Base-by-base conservation (phyloP, 1,284 basidiomycete genomes). In the Cryptococcus wingfieldii region DNA sequence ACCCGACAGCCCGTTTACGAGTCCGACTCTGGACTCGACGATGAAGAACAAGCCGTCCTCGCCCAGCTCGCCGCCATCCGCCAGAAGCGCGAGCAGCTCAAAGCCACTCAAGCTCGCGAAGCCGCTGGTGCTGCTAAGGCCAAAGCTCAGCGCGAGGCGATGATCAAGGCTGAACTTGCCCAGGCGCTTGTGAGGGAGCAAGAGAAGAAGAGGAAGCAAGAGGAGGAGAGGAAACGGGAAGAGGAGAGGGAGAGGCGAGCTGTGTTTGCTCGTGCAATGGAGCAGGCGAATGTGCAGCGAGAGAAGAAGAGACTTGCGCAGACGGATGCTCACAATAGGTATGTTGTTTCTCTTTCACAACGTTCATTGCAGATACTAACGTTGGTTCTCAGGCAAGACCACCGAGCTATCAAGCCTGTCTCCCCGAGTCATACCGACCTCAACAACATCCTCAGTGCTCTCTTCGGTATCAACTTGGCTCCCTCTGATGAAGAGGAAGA, bases 221-320 rank as follows among this genome's bases (percentile, higher is more conserved):
- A 42, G 47, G 25, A 28, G 28, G 48, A 19, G 38, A 28, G 38
- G 37, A 90, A 85, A 67, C 93, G 90, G 75, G 89, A 89, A 79
- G 89, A 84, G 72, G 90, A 89, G 77, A 90, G 84, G 74, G 87
- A 84, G 34, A 71, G 45, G 25, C 27, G 50, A 46, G 53, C 45
- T n/a, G 54, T 46, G 12, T 38, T 58, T 23, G 46, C 53, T 27
- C 45, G 51, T 41, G 54, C 87, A 54, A 82, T 87, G 59, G 85
- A 83, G 57, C 91, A 89, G 78, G 83, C 80, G 53, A 92, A 89
- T 77, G 77, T 80, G 8, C 88, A 88, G 5, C 16, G 83, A 84
- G 60, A 82, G 90, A 42, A 94, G 98, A 77, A 83, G 86, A 63
- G 19, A 18, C 19, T 42, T 23, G 43, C 49, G 37, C 47, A 47